These are phyloP conservation scores for Starmera amethionina DNA, from an alignment of 805 yeast genomes.

Conservation along the genomic window DNA sequence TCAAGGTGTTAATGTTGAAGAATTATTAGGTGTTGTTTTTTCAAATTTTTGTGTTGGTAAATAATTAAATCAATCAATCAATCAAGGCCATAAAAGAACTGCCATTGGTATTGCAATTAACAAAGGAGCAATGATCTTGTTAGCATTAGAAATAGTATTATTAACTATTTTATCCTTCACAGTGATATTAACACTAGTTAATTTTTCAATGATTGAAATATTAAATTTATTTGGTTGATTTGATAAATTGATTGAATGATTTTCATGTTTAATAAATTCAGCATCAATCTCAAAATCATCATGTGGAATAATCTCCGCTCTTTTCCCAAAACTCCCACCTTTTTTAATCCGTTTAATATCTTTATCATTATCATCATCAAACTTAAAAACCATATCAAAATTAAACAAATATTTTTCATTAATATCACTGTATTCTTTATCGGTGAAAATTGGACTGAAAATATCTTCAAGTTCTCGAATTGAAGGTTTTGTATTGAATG, in stretches of 20 bases:
- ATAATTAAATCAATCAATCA: constrained; percentile 20
- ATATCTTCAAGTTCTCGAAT: constrained; percentile 2
- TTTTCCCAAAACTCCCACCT: too few species aligned
- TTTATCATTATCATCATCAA: background rate
- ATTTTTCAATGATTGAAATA: background rate
- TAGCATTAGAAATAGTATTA: too few species aligned
- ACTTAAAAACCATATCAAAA: background rate
- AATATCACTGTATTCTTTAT: constrained; percentile 1
- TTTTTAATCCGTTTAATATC: too few species aligned
- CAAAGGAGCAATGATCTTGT: too few species aligned
- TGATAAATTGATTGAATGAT: background rate
- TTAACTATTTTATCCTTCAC: background rate
- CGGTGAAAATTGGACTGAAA: constrained; percentile 1
- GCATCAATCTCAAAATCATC: too few species aligned
- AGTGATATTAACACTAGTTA: background rate
- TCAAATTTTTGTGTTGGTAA: constrained; percentile 93
- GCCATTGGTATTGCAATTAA: too few species aligned
- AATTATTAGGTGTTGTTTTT: constrained; percentile 83
- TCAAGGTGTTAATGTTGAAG: constrained; percentile 79
- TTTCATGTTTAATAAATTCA: too few species aligned
- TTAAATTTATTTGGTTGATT: too few species aligned
- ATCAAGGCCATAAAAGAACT: background rate
- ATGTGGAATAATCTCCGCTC: too few species aligned
- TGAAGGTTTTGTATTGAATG: background rate
- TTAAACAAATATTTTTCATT: background rate